Percentiles rank a stretch among this genome's conserved stretches.
These are phyloP conservation scores for Collariella sp. DNA, from an alignment of 495 filamentous ascomycete genomes.

Conservation along the genomic window DNA sequence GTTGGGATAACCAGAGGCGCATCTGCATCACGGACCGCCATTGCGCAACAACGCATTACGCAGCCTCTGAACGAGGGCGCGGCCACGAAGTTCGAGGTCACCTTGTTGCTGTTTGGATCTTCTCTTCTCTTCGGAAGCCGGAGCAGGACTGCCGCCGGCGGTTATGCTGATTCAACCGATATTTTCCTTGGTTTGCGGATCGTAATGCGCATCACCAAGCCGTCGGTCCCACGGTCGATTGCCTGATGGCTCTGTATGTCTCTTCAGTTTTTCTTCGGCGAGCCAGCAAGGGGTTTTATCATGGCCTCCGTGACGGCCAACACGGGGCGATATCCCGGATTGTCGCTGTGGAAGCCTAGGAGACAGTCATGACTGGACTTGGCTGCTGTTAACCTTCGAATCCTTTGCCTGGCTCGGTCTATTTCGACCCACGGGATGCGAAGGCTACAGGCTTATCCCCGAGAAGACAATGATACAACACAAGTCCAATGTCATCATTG, in stretches of 20 bases:
- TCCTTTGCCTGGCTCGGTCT: too few species aligned
- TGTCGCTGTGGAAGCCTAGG: too few species aligned
- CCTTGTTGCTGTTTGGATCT: too few species aligned
- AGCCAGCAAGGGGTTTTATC: neutral
- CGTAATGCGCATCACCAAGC: neutral
- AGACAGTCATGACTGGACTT: too few species aligned
- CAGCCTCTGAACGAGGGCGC: neutral
- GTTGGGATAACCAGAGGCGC: neutral
- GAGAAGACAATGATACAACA: too few species aligned
- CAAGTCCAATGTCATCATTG: too few species aligned
- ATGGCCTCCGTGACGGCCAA: too few species aligned
- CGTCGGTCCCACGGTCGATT: neutral
- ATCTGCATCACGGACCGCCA: constrained; percentile 3
- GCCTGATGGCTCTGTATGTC: neutral
- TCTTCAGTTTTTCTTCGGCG: neutral
- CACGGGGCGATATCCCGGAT: too few species aligned
- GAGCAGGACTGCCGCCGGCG: constrained; percentile 2
- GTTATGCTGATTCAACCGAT: neutral
- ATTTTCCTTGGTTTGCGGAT: neutral
- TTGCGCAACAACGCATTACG: neutral
- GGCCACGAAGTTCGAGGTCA: neutral
- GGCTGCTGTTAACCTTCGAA: too few species aligned
- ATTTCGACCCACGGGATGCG: too few species aligned
- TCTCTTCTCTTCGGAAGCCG: neutral
- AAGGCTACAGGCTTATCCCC: too few species aligned